A percentile compares a stretch with the other conserved stretches of the same genome.
phyloP scores from a whole-genome alignment of 129 eudicot genomes.

The Sambucus nigra region DNA sequence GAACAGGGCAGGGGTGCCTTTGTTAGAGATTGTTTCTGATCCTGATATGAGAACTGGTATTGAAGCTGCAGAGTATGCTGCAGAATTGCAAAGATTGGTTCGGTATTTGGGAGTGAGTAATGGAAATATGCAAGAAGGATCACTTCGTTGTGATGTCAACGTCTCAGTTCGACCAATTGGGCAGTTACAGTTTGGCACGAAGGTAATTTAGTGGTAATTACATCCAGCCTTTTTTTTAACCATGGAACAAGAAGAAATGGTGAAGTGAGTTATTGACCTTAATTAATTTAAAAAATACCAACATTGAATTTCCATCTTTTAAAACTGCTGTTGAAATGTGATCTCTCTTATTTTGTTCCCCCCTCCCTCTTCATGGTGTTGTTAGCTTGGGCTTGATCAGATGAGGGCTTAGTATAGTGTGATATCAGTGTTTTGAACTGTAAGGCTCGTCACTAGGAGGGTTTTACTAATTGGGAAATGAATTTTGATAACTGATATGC shows the following conservation, averaged over 20 bases:
- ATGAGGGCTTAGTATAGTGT: too few species aligned
- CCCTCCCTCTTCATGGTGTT: not conserved
- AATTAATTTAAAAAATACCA: not conserved
- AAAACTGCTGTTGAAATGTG: not conserved
- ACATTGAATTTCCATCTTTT: not conserved
- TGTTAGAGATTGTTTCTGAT: slow-evolving; percentile 96
- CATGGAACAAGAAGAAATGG: not conserved
- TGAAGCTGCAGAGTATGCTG: slow-evolving; percentile 97
- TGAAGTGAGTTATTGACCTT: not conserved
- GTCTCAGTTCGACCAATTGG: slow-evolving; percentile 90
- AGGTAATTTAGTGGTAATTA: slow-evolving; percentile 29
- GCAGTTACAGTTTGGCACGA: slow-evolving; percentile 80
- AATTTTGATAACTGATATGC: not conserved
- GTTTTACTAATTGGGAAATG: not conserved
- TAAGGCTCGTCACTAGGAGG: not conserved
- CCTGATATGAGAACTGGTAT: slow-evolving; percentile 96
- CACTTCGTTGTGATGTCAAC: slow-evolving; percentile 95
- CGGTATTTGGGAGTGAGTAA: slow-evolving; percentile 87
- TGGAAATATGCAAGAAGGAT: slow-evolving; percentile 98
- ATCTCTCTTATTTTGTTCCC: not conserved
- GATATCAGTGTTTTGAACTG: not conserved
- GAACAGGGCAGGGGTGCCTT: slow-evolving; percentile 95
- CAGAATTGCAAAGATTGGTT: slow-evolving; percentile 92
- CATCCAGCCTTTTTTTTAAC: not conserved
- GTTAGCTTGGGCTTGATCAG: not conserved